phyloP scores from a whole-genome alignment of 225 moss, liverwort and hornwort genomes.

The Pseudisothecium myosuroides region DNA sequence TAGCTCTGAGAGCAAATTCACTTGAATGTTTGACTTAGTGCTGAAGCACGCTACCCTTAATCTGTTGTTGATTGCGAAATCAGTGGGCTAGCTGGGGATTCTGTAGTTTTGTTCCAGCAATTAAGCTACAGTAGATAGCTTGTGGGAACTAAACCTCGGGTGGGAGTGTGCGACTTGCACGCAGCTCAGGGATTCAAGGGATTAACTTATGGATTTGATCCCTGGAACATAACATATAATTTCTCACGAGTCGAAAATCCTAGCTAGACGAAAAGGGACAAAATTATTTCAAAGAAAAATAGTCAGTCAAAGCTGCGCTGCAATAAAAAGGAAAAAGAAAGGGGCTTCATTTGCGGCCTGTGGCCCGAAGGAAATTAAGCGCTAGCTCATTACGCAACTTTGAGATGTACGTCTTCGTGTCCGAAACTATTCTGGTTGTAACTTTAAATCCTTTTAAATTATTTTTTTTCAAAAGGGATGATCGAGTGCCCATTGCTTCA shows the following conservation, averaged over 20 bases:
- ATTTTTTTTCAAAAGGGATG: not conserved
- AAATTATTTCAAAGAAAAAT: not conserved
- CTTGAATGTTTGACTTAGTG: not conserved
- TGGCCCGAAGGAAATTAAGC: not conserved
- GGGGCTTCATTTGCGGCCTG: not conserved
- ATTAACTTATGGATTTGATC: not conserved
- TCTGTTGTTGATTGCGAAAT: not conserved
- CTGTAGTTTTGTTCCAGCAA: not conserved
- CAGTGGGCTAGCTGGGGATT: not conserved
- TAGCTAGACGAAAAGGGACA: not conserved
- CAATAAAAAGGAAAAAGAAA: not conserved
- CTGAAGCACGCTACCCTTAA: not conserved
- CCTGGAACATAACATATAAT: too few relatives aligned
- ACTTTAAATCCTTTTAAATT: too few relatives aligned
- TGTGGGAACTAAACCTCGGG: not conserved
- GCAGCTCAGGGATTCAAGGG: not conserved
- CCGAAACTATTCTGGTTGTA: not conserved
- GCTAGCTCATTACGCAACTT: not conserved
- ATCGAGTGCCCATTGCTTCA: not conserved
- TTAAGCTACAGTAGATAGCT: not conserved
- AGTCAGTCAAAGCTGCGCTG: not conserved
- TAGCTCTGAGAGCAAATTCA: not conserved
- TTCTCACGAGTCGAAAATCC: not conserved
- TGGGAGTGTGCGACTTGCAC: not conserved
- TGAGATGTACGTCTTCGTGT: not conserved